A percentile compares a stretch with the other conserved stretches of the same genome.
Evolutionary conservation across 2,329 filamentous ascomycete species (phyloP).

Genomic region (Neobulgaria alba): DNA sequence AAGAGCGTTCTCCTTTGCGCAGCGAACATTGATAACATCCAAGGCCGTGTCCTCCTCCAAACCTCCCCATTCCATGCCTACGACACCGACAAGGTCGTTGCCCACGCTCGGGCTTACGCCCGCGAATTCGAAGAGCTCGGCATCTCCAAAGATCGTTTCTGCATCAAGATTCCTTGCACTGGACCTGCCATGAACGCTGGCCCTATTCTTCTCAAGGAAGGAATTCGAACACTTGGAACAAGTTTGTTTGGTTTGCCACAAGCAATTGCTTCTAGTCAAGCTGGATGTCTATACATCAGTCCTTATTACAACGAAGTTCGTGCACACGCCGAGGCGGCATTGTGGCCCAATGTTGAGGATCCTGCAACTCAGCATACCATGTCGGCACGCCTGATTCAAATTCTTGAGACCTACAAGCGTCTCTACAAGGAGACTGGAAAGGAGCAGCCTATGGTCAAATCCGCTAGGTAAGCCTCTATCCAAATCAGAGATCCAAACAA

Average conservation of each 20-base stretch:
- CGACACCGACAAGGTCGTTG: constrained; percentile 8
- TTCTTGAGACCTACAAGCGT: constrained; percentile 8
- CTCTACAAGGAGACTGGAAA: constrained; percentile 9
- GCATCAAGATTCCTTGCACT: constrained; percentile 7
- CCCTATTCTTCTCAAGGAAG: constrained; percentile 7
- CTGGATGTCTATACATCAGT: constrained; percentile 7
- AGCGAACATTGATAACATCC: constrained; percentile 26
- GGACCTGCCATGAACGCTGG: constrained; percentile 8
- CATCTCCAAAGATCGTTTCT: constrained; percentile 9
- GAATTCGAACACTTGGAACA: constrained; percentile 7
- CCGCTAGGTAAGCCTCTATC: constrained; percentile 3
- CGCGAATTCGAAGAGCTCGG: constrained; percentile 6
- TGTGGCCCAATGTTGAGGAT: constrained; percentile 7
- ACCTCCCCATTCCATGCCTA: constrained; percentile 8
- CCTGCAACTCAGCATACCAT: constrained; percentile 6
- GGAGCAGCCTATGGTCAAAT: constrained; percentile 7
- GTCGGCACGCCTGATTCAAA: constrained; percentile 7
- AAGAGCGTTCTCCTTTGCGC: constrained; percentile 41
- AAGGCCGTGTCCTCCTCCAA: constrained; percentile 23
- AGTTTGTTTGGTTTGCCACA: constrained; percentile 6
- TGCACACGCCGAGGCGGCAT: constrained; percentile 4
- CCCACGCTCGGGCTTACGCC: constrained; percentile 5
- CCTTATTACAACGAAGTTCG: constrained; percentile 8
- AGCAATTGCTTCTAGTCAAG: constrained; percentile 6
- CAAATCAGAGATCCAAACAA: background rate